A percentile compares a stretch with the other conserved stretches of the same genome.
Conservation (phyloP, 2,329 filamentous ascomycete genomes). For the Cordyceps farinosa region DNA sequence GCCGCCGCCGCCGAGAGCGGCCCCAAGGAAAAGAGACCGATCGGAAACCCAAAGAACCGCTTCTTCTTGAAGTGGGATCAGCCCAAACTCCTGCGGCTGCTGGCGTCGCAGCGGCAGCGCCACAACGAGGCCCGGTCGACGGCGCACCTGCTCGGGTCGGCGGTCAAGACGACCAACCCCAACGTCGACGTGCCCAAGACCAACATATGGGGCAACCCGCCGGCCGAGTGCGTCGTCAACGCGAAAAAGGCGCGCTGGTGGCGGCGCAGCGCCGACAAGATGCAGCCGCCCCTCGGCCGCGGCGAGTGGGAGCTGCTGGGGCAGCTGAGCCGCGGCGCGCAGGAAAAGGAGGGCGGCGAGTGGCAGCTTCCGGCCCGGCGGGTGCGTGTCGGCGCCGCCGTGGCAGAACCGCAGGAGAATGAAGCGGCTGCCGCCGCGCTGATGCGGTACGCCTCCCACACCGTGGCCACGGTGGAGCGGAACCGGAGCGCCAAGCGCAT, state of each 20-base stretch:
- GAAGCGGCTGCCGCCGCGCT: neutral
- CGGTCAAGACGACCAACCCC: slow-evolving; percentile 34
- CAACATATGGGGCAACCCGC: slow-evolving; percentile 49
- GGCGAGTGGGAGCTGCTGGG: slow-evolving; percentile 55
- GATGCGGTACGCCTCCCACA: slow-evolving; percentile 2
- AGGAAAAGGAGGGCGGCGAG: slow-evolving; percentile 26
- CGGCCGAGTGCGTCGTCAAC: slow-evolving; percentile 36
- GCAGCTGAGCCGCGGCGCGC: slow-evolving; percentile 42
- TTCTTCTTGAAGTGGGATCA: slow-evolving; percentile 50
- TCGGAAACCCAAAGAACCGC: slow-evolving; percentile 17
- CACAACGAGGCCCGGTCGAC: slow-evolving; percentile 25
- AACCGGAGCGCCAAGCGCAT: slow-evolving; percentile 21
- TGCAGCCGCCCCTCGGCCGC: slow-evolving; percentile 52
- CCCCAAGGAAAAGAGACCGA: slow-evolving; percentile 16
- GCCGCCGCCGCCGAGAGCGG: neutral
- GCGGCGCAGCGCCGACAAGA: slow-evolving; percentile 39
- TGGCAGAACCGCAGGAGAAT: neutral
- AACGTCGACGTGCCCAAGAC: slow-evolving; percentile 34
- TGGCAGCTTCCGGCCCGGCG: slow-evolving; percentile 34
- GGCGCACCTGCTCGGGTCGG: slow-evolving; percentile 26
- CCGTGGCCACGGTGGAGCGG: slow-evolving; percentile 8
- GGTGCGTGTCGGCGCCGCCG: neutral
- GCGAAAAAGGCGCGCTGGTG: slow-evolving; percentile 48
- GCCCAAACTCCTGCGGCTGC: slow-evolving; percentile 40
- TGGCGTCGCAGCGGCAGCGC: slow-evolving; percentile 39